These are phyloP conservation scores for Cystofilobasidium capitatum DNA, from an alignment of 768 basidiomycete genomes.

Conservation along the genomic window DNA sequence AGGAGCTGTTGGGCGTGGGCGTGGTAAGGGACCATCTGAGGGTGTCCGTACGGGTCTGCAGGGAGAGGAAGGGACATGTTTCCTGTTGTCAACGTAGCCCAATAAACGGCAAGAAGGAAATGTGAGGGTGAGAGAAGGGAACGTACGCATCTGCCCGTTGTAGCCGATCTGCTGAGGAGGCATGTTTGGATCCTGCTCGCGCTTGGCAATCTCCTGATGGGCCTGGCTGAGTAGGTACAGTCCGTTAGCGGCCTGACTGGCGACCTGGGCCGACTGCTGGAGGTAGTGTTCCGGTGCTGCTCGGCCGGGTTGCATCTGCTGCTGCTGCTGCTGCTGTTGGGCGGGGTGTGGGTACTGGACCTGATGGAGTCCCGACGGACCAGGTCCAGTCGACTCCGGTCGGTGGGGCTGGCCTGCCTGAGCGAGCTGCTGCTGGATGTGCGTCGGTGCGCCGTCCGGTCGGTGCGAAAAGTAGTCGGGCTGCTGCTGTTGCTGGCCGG, in stretches of 20 bases:
- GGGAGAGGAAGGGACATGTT: too few relatives aligned
- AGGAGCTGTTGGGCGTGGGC: conserved; percentile 6
- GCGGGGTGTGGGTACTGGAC: conserved; percentile 13
- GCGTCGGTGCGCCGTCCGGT: conserved; percentile 16
- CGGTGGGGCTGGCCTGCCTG: background rate
- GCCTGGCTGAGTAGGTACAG: conserved; percentile 89
- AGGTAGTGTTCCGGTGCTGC: conserved; percentile 13
- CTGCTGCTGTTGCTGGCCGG: background rate
- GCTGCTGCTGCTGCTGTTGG: conserved; percentile 10
- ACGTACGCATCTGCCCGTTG: background rate
- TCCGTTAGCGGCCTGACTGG: conserved; percentile 73
- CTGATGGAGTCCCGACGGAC: background rate
- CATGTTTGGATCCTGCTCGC: conserved; percentile 40
- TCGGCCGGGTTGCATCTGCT: background rate
- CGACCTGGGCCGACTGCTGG: conserved; percentile 38
- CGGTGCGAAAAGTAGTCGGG: conserved; percentile 27
- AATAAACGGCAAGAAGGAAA: background rate
- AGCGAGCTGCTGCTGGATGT: conserved; percentile 26
- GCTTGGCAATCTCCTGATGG: conserved; percentile 89
- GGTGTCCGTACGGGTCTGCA: background rate
- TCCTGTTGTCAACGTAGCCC: too few relatives aligned
- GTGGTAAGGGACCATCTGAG: background rate
- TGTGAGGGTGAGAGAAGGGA: background rate
- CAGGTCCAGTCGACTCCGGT: background rate
- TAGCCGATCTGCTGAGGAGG: background rate